Conservation (phyloP, 768 basidiomycete genomes). For the Lyophyllum decastes region DNA sequence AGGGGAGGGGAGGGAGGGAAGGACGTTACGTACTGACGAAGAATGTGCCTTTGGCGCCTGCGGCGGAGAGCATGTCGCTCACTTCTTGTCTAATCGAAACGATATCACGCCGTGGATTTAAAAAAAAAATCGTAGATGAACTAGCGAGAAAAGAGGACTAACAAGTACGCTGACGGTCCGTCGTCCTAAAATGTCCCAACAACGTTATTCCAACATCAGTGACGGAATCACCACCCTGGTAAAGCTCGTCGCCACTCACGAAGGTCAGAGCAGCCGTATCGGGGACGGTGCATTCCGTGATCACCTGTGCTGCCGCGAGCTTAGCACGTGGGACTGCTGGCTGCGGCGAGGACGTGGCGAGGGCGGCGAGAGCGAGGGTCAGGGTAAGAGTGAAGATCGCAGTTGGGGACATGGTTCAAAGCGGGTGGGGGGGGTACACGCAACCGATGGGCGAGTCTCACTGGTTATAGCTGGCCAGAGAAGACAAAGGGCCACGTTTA, state of each 20-base stretch:
- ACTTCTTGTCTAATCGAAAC: conserved; percentile 23
- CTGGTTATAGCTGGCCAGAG: no score
- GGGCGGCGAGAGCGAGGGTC: no score
- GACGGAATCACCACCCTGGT: no score
- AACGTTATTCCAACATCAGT: no score
- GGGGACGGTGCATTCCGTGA: conserved; percentile 30
- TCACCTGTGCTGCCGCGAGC: conserved; percentile 23
- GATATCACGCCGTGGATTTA: no score
- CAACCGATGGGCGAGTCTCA: no score
- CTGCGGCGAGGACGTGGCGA: no score
- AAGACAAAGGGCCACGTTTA: no score
- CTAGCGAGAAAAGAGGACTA: neutral
- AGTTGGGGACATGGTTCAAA: neutral
- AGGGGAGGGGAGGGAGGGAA: no score
- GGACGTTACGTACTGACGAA: conserved; percentile 10
- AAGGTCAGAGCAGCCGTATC: conserved; percentile 37
- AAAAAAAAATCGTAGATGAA: no score
- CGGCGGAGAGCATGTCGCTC: conserved; percentile 28
- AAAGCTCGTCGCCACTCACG: conserved; percentile 19
- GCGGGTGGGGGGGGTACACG: neutral
- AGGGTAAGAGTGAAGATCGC: conserved; percentile 8
- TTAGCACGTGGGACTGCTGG: neutral
- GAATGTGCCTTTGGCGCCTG: conserved; percentile 42
- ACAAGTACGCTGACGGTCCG: conserved; percentile 18
- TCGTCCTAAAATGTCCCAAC: conserved; percentile 15